Evolutionary conservation across 345 rosid species (phyloP).

Genomic region (Murraya paniculata): DNA sequence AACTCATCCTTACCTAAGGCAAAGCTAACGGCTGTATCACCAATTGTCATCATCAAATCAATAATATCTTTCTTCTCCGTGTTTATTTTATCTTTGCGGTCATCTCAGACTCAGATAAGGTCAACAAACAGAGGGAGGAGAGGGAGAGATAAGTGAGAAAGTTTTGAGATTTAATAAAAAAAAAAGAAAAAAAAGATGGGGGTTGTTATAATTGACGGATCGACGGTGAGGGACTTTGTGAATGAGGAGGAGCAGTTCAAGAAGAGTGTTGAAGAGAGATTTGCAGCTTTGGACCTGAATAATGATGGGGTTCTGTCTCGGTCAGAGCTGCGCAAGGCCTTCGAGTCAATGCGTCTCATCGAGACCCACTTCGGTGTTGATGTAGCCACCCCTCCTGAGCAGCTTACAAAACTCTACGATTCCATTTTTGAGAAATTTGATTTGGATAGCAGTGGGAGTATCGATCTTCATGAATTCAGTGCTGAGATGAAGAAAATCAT

Average conservation of each 20-base stretch:
- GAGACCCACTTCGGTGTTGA: conserved; percentile 69
- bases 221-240: conserved; percentile 62
- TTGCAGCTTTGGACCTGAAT: conserved; percentile 51
- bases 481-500: conserved; percentile 65
- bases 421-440: conserved; percentile 71
- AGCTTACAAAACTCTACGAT: conserved; percentile 53
- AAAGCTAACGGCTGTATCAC: background rate
- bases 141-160: background rate
- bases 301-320: conserved; percentile 67
- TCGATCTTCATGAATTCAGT: conserved; percentile 56
- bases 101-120: background rate
- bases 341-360: conserved; percentile 57
- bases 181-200: conserved; percentile 36
- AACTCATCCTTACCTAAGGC: background rate
- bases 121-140: no score
- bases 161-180: no score
- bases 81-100: background rate
- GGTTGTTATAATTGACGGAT: conserved; percentile 66
- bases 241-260: conserved; percentile 50
- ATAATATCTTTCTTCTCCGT: no score
- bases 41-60: no score
- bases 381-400: conserved; percentile 44
- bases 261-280: conserved; percentile 44
- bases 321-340: conserved; percentile 60
- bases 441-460: conserved; percentile 46